These are phyloP conservation scores for Nothophaeocryptopus gaeumannii DNA, from an alignment of 2,329 filamentous ascomycete genomes.

Conservation along the genomic window DNA sequence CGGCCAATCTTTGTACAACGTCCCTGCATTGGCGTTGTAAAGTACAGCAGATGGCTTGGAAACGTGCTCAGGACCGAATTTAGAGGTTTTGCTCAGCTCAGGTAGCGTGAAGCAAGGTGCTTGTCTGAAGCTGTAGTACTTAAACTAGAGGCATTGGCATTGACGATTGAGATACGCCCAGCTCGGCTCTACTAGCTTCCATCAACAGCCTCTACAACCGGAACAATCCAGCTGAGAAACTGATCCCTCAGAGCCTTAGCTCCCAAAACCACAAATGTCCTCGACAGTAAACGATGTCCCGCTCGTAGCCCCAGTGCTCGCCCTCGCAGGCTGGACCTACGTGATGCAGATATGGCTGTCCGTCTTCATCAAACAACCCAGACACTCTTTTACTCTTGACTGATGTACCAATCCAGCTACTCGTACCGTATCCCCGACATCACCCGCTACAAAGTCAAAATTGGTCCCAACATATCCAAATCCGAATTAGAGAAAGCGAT, in stretches of 20 bases:
- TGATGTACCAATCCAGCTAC: too few relatives aligned
- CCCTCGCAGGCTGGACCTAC: slow-evolving; percentile 15
- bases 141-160: too few relatives aligned
- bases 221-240: too few relatives aligned
- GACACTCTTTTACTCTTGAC: background rate
- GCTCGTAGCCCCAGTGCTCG: slow-evolving; percentile 15
- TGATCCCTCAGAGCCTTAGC: too few relatives aligned
- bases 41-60: too few relatives aligned
- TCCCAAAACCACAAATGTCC: background rate
- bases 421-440: slow-evolving; percentile 17
- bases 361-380: background rate
- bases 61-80: too few relatives aligned
- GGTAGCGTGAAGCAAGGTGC: slow-evolving; percentile 1
- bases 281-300: slow-evolving; percentile 3
- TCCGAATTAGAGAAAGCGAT: slow-evolving; percentile 9
- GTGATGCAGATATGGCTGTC: slow-evolving; percentile 19
- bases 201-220: too few relatives aligned
- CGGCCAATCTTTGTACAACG: too few relatives aligned
- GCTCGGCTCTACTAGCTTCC: too few relatives aligned
- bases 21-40: too few relatives aligned
- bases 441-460: slow-evolving; percentile 18
- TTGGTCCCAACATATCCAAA: slow-evolving; percentile 6
- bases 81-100: too few relatives aligned
- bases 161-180: too few relatives aligned
- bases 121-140: background rate